Evolutionary conservation across 768 basidiomycete species (phyloP), one percentile per base, ranked within the genome.

Genomic region (Cubamyces sp.): DNA sequence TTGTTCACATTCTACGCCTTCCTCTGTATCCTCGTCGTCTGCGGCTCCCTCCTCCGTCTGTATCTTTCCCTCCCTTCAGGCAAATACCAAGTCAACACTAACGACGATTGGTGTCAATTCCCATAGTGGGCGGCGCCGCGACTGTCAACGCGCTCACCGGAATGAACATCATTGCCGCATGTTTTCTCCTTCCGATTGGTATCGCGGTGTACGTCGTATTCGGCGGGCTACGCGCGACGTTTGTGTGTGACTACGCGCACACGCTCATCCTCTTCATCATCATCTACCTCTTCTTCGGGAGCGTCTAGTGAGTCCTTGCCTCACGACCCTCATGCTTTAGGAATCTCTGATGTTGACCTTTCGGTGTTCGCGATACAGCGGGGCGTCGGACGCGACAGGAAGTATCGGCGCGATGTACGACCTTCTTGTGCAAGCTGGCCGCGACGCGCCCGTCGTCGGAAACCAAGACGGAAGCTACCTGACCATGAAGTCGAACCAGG

Each of bases 1-100:
- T 69, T 84, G 19, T 85, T 84, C 66, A 79, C 78, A 1, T 81
- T 84, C 63, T 85, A 83, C 64, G 82, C 71, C 0, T 79, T 84
- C 60, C 69, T 84, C 3, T 83, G 80, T 62, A 80, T 79, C 40
- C 74, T 85, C 54, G 73, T 86, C 34, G 80, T 83, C 14, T 80
- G 81, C 62, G 81, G 82, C 15, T 81, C 79, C 12, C 66, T 85
- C 5, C 74, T 86, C 2, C 76, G 81, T 82, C 57, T 50, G 79
- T 74, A 9, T 25, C 25, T 26, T 19, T 16, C 39, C 5, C 37
- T 8, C 28, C 23, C 30, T 14, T 12, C n/a, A n/a, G 37, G 8
- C 15, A 9, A 9, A 18, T n/a, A 16, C 77, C 53, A 3, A 30
- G 75, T 75, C 37, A 75, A 75, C 65, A 72, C 47, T 66, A 34